phyloP scores from a whole-genome alignment of 495 filamentous ascomycete species.

The Penicillium samsonianum region DNA sequence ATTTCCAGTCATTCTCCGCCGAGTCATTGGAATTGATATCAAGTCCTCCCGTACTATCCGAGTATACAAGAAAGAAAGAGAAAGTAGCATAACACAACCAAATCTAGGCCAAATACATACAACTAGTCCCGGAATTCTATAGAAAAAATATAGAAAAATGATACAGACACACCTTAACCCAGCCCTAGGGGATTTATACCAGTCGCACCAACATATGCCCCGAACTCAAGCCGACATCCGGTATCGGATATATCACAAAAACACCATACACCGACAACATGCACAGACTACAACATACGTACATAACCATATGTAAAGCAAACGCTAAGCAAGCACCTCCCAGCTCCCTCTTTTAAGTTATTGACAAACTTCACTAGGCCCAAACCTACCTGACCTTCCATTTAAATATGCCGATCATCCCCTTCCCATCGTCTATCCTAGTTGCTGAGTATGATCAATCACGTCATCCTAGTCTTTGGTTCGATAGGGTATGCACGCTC shows the following conservation, averaged over 20 bases:
- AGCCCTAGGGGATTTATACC: not conserved
- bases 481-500: not conserved
- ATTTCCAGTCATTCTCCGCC: not conserved
- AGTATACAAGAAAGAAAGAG: too few species aligned
- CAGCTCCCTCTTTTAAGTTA: not conserved
- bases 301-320: not conserved
- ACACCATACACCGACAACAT: not conserved
- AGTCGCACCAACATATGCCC: not conserved
- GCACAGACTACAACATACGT: too few species aligned
- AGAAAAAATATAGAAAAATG: not conserved
- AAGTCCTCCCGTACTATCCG: too few species aligned
- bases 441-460: not conserved
- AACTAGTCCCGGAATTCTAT: not conserved
- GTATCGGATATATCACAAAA: conserved; percentile 6
- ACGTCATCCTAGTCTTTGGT: not conserved
- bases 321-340: not conserved
- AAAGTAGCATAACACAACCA: too few species aligned
- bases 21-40: too few species aligned
- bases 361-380: not conserved
- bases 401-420: not conserved
- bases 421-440: not conserved
- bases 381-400: not conserved
- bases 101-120: too few species aligned
- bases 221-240: not conserved
- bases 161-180: not conserved